Base-by-base conservation (phyloP, 257 asterid genomes). In the Hygrophila difformis region DNA sequence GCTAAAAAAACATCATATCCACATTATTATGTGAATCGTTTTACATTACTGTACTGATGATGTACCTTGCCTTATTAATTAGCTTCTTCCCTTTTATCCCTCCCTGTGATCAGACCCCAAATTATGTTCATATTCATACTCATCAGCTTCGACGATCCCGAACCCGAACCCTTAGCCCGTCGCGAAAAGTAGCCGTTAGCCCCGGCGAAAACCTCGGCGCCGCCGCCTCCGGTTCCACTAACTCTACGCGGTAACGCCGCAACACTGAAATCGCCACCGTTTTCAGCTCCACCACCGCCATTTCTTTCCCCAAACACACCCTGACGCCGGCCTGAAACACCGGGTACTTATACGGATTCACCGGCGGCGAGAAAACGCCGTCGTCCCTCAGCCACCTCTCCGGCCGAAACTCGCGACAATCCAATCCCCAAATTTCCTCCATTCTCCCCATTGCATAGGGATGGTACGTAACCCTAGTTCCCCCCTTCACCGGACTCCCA, bases 151-250 rank as follows among this genome's bases (percentile, higher is more conserved):
- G n/a, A n/a, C n/a, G n/a, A n/a, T n/a, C n/a, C n/a, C 44, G 44
- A 18, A 39, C 44, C 44, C 12, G 18, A 18, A 39, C 75, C n/a
- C 42, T 55, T 12, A 85, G 44, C 16, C 96, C 96, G 6, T 72
- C 78, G 0, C 39, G 60, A 51, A 76, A 82, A 16, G 94, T 76
- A 20, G 96, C 81, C 0, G 96, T 81, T 0, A 85, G 74, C 18
- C 96, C 96, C 0, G 96, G 94, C 2, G 93, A 81, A 64, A 85
- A 85, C 0, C 63, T 51, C 1, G 79, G 87, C 0, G 39, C 20
- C 0, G 39, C 20, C 0, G 34, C 20, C 0, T 38, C 33, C 1
- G 61, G 64, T 11, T 57, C 23, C 6, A 26, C 73, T 34, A 78
- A 45, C 7, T 68, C 66, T 16, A 82, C 4, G 3, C 59, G 75